Evolutionary conservation across 441 rosid genomes (phyloP).

Genomic region (Bocquillonia castaneifolia): DNA sequence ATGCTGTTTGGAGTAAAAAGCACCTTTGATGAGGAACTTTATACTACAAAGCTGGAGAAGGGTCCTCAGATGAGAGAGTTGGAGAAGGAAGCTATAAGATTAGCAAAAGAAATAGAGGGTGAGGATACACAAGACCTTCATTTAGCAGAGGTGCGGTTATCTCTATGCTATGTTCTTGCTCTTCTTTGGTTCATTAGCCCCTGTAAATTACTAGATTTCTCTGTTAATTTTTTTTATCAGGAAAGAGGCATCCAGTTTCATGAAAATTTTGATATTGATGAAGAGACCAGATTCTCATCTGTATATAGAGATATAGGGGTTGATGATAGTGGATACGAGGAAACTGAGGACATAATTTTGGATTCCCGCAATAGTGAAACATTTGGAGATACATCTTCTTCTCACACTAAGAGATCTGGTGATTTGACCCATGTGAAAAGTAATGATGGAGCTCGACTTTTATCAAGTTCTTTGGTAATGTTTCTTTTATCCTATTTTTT

Average conservation of each 20-base stretch:
- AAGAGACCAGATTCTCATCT: slow-evolving; percentile 83
- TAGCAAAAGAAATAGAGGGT: slow-evolving; percentile 91
- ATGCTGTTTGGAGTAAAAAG: slow-evolving; percentile 75
- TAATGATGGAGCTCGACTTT: slow-evolving; percentile 34
- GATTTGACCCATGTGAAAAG: slow-evolving; percentile 42
- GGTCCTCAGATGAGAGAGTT: slow-evolving; percentile 54
- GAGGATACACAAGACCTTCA: slow-evolving; percentile 88
- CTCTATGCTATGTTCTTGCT: slow-evolving; percentile 10
- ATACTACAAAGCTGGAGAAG: slow-evolving; percentile 78
- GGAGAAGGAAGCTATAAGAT: slow-evolving; percentile 77
- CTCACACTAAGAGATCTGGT: slow-evolving; percentile 33
- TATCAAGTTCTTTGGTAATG: slow-evolving; percentile 55
- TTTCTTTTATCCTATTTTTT: slow-evolving; percentile 7
- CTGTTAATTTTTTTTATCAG: slow-evolving; percentile 42
- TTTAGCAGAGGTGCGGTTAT: slow-evolving; percentile 66
- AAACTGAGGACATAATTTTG: slow-evolving; percentile 57
- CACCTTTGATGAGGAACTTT: slow-evolving; percentile 80
- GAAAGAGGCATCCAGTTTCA: slow-evolving; percentile 72
- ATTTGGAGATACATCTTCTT: slow-evolving; percentile 54
- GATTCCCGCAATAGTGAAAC: slow-evolving; percentile 57
- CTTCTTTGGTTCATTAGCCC: slow-evolving; percentile 10
- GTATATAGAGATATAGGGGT: slow-evolving; percentile 47
- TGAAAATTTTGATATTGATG: slow-evolving; percentile 62
- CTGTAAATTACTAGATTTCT: slow-evolving; percentile 5
- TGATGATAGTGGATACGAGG: slow-evolving; percentile 82